Evolutionary conservation across 768 basidiomycete species (phyloP), one percentile per base, ranked within the genome.

Genomic region (Exsudoporus frostii): DNA sequence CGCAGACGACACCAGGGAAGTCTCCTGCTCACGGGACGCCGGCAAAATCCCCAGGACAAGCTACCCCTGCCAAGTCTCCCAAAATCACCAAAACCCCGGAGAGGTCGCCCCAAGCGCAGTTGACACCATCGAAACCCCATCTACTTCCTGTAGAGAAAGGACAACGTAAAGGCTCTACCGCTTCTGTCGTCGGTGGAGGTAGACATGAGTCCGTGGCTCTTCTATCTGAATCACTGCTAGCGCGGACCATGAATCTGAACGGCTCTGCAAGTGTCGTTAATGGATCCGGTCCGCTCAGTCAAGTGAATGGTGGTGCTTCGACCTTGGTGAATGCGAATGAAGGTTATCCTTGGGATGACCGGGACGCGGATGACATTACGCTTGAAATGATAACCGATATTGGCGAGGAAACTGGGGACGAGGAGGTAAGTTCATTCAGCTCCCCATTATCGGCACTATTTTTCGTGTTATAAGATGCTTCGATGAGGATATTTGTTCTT

Each of bases 321-420:
- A 59, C 62, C 7, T 24, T 62, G 51, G 50, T 61, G 24, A 57
- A 65, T 48, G 42, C 58, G 24, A 57, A 67, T 24, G 56, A 59
- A 30, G 38, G 50, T 27, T 55, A 64, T 57, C 34, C 51, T 22
- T 70, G 67, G 67, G 66, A 67, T 25, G 63, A 71, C 22, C 59
- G 64, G 56, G 83, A 82, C 19, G 81, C 79, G 43, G 78, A 83
- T 24, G 80, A 83, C 30, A 82, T 85, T 77, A 82, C 80, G 19
- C 70, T 88, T 57, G 89, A 90, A 60, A 83, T 90, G 81, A 65
- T 86, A 45, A 91, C 86, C 24, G 68, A 76, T 33, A 63, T 70
- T 19, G 67, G 70, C 11, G 86, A 86, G 53, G 82, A 81, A 7
- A 76, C 83, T 24, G 78, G 86, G 3, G 86, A 90, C 59, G 89